Conservation (phyloP, 2,329 filamentous ascomycete species). For the Curvularia eragrostidis region DNA sequence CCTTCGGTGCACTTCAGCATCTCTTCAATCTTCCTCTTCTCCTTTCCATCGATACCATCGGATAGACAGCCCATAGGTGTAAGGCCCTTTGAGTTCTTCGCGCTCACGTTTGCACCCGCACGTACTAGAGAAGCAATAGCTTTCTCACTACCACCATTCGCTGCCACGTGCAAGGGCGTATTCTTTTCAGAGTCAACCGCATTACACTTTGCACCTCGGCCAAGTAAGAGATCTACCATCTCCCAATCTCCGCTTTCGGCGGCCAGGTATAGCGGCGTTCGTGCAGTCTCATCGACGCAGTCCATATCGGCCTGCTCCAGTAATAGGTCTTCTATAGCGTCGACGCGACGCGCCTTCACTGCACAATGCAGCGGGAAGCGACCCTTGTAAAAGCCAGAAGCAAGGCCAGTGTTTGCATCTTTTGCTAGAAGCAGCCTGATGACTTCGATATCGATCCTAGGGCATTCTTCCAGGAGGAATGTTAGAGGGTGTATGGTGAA, state of each 20-base stretch:
- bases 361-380: constrained; percentile 40
- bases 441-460: constrained; percentile 30
- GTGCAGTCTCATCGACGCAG: constrained; percentile 21
- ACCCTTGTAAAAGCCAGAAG: constrained; percentile 33
- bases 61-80: constrained; percentile 26
- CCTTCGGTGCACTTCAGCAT: constrained; percentile 31
- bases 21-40: constrained; percentile 27
- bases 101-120: constrained; percentile 26
- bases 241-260: constrained; percentile 30
- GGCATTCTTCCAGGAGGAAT: constrained; percentile 34
- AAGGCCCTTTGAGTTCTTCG: constrained; percentile 25
- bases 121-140: constrained; percentile 26
- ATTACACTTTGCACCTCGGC: constrained; percentile 26
- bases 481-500: constrained; percentile 31
- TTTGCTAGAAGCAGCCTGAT: constrained; percentile 31
- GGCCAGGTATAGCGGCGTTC: constrained; percentile 35
- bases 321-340: constrained; percentile 36
- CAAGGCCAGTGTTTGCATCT: constrained; percentile 26
- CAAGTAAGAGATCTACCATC: constrained; percentile 29
- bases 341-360: constrained; percentile 31
- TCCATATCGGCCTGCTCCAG: constrained; percentile 27
- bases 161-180: constrained; percentile 33
- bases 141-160: constrained; percentile 21
- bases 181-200: constrained; percentile 27
- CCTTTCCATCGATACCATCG: constrained; percentile 22